phyloP scores from a whole-genome alignment of 148 eudicot species.

The Rhododendron ovatum region DNA sequence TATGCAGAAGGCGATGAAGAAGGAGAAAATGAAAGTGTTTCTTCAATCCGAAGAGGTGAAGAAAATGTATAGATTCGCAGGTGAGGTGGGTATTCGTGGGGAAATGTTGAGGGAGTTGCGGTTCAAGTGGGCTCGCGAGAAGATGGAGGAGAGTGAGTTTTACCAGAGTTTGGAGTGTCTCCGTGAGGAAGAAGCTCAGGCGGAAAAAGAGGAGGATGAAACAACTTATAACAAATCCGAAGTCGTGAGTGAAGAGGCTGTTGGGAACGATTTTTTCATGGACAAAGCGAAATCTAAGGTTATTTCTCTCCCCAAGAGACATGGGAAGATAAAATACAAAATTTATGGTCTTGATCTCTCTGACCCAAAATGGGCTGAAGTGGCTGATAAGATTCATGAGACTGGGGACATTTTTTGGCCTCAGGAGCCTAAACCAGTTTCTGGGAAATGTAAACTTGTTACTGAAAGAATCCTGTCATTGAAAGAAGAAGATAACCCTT shows the following conservation, averaged over 20 bases:
- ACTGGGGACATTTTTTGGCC: constrained; percentile 56
- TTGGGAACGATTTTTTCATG: constrained; percentile 16
- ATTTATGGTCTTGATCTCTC: constrained; percentile 93
- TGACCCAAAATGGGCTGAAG: constrained; percentile 69
- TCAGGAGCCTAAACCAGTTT: constrained; percentile 61
- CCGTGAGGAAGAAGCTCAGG: constrained; percentile 21
- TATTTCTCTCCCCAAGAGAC: constrained; percentile 70
- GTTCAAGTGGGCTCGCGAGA: constrained; percentile 93
- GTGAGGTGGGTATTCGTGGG: constrained; percentile 84
- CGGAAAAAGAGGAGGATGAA: constrained; percentile 10
- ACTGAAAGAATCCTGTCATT: constrained; percentile 59
- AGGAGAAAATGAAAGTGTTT: constrained; percentile 67
- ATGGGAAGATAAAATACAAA: constrained; percentile 79
- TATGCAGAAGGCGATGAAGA: constrained; percentile 77
- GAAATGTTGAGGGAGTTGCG: constrained; percentile 86
- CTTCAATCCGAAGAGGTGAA: constrained; percentile 77
- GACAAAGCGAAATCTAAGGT: constrained; percentile 25
- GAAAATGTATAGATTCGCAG: constrained; percentile 70
- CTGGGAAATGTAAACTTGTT: constrained; percentile 70
- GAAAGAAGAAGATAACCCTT: constrained; percentile 43
- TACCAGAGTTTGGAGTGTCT: constrained; percentile 43
- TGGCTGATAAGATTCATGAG: constrained; percentile 71
- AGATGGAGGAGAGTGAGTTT: constrained; percentile 76
- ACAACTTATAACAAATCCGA: neutral
- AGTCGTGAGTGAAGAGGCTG: constrained; percentile 14